A percentile compares a stretch with the other conserved stretches of the same genome.
These are phyloP conservation scores for Ichthyophthirius multifiliis DNA, from an alignment of 169 alveolate genomes.

Conservation along the genomic window DNA sequence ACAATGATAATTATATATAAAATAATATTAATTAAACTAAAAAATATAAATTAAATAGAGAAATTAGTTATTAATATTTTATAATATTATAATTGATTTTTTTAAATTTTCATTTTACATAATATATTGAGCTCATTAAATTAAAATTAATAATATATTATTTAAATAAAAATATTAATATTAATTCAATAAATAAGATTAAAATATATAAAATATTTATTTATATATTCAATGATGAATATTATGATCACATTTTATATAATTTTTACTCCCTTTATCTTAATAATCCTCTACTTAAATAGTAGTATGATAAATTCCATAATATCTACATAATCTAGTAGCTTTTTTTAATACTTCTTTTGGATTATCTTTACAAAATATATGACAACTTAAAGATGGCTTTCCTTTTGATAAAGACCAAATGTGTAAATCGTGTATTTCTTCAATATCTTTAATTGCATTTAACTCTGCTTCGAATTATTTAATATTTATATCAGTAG, in stretches of 20 bases:
- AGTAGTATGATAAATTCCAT: slow-evolving; percentile 18
- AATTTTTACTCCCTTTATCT: neutral
- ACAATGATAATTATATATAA: no score
- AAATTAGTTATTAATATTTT: no score
- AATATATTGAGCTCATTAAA: no score
- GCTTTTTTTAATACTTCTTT: slow-evolving; percentile 1
- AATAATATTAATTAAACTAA: no score
- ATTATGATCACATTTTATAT: slow-evolving; percentile 9
- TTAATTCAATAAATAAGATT: no score
- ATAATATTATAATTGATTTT: no score
- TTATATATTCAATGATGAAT: neutral
- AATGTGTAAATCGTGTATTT: slow-evolving; percentile 94
- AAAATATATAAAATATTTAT: neutral
- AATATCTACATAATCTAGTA: slow-evolving; percentile 10
- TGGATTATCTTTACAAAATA: slow-evolving; percentile 43
- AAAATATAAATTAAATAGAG: no score
- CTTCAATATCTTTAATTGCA: slow-evolving; percentile 84
- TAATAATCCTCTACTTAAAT: slow-evolving; percentile 13
- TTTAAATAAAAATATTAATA: no score
- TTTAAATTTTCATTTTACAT: no score
- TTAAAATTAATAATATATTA: no score
- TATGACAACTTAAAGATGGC: slow-evolving; percentile 90
- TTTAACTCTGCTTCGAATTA: slow-evolving; percentile 78
- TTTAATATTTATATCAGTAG: slow-evolving; percentile 83
- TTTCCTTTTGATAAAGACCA: slow-evolving; percentile 94